These are phyloP conservation scores for Combretum micranthum DNA, from an alignment of 345 rosid genomes.

Conservation along the genomic window DNA sequence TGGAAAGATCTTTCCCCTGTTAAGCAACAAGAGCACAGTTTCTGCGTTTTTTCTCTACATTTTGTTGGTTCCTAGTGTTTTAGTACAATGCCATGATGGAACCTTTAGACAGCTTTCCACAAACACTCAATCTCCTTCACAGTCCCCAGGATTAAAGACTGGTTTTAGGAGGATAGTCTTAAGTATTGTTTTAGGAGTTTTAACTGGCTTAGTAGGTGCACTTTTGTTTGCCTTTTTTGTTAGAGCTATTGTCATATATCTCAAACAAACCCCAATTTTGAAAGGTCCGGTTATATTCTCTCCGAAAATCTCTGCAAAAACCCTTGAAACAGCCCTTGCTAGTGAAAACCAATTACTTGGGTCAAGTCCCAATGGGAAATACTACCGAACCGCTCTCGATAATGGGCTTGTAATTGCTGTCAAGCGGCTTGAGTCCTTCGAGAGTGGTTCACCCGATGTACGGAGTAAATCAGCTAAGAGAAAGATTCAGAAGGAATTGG, in stretches of 20 bases:
- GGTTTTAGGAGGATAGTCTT: constrained; percentile 46
- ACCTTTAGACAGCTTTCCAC: constrained; percentile 38
- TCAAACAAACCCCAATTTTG: constrained; percentile 74
- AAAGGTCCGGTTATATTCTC: constrained; percentile 91
- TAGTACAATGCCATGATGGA: constrained; percentile 43
- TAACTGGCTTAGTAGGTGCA: constrained; percentile 56
- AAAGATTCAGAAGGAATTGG: constrained; percentile 71
- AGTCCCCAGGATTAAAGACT: constrained; percentile 30
- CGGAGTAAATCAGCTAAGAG: constrained; percentile 62
- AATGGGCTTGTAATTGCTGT: constrained; percentile 69
- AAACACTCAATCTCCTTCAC: constrained; percentile 27
- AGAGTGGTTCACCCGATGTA: constrained; percentile 38
- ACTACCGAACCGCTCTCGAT: constrained; percentile 69
- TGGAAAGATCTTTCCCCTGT: too few relatives aligned
- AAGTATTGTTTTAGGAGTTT: constrained; percentile 47
- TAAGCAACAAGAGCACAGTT: too few relatives aligned
- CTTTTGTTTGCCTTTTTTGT: constrained; percentile 47
- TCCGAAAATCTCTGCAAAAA: constrained; percentile 59
- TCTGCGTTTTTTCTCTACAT: too few relatives aligned
- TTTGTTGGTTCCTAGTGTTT: too few relatives aligned
- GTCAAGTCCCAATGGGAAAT: constrained; percentile 66
- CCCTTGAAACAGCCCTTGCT: constrained; percentile 64
- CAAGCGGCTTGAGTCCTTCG: constrained; percentile 62
- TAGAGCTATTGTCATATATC: constrained; percentile 45
- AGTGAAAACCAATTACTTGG: constrained; percentile 64